Evolutionary conservation across 192 early-diverging fungal species (phyloP).

Genomic region (Radiomyces spectabilis): DNA sequence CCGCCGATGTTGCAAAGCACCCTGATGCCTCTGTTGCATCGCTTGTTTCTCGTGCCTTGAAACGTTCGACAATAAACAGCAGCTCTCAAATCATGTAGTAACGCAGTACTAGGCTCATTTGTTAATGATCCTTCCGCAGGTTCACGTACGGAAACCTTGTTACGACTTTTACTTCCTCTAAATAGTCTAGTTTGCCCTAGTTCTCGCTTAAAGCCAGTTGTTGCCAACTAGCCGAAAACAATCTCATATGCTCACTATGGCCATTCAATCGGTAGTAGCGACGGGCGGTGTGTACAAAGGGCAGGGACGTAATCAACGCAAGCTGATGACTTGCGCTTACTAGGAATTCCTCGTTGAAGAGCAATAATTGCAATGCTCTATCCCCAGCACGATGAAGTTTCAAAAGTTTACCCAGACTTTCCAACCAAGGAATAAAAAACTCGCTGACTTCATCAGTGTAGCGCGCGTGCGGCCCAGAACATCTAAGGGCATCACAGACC

Average conservation of each 20-base stretch:
- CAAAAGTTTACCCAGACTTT: conserved; percentile 67
- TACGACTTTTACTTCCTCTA: conserved; percentile 87
- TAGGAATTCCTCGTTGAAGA: conserved; percentile 77
- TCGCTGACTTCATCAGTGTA: conserved; percentile 73
- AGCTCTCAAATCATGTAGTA: no score
- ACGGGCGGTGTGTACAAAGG: conserved; percentile 74
- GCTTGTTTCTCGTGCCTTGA: no score
- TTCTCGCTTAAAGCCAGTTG: conserved; percentile 42
- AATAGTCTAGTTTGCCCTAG: conserved; percentile 77
- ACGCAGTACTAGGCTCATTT: no score
- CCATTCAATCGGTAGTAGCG: conserved; percentile 81
- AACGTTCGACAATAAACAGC: no score
- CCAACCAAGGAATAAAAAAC: conserved; percentile 46
- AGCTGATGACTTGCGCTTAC: conserved; percentile 77
- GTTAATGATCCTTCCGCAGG: conserved; percentile 61
- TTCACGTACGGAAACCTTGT: conserved; percentile 77
- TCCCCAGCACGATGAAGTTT: conserved; percentile 76
- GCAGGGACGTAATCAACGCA: conserved; percentile 76
- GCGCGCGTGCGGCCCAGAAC: conserved; percentile 79
- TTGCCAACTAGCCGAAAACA: conserved; percentile 39
- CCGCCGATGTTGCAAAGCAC: no score
- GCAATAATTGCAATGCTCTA: conserved; percentile 75
- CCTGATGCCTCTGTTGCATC: no score
- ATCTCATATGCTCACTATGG: conserved; percentile 73
- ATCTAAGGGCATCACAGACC: conserved; percentile 83